These are phyloP conservation scores for Eimeria praecox DNA, from an alignment of 169 alveolate genomes.

Conservation along the genomic window DNA sequence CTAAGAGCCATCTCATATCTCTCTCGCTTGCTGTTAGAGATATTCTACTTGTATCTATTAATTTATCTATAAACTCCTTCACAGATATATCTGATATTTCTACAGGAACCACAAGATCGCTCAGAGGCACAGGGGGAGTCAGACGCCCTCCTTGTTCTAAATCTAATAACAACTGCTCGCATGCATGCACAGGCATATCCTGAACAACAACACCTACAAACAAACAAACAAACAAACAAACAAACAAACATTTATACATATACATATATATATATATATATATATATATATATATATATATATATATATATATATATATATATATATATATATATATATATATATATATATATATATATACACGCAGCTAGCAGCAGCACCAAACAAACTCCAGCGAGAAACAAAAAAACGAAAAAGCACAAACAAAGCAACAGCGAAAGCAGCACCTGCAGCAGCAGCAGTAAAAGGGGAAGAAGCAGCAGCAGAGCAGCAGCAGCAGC, in stretches of 20 bases:
- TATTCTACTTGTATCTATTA: background rate
- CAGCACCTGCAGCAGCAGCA: constrained; percentile 1
- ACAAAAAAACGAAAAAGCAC: background rate
- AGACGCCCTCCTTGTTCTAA: background rate
- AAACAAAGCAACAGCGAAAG: background rate
- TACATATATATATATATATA: too few species aligned
- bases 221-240: background rate
- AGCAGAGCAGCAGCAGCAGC: constrained; percentile 24
- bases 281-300: too few species aligned
- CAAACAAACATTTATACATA: too few species aligned
- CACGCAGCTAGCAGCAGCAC: constrained; percentile 28
- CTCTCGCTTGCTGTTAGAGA: background rate
- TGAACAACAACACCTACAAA: background rate
- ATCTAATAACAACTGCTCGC: background rate
- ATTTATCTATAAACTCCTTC: background rate
- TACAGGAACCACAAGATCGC: background rate
- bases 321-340: too few species aligned
- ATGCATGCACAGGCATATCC: constrained; percentile 23
- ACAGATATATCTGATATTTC: too few species aligned
- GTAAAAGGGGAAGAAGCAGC: background rate
- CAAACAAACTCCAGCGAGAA: too few species aligned
- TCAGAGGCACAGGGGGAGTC: background rate
- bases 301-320: too few species aligned
- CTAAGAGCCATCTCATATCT: background rate
- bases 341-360: too few species aligned